Evolutionary conservation across 768 basidiomycete genomes (phyloP), one percentile per base, ranked within the genome.

Genomic region (Termitomyces sp.): DNA sequence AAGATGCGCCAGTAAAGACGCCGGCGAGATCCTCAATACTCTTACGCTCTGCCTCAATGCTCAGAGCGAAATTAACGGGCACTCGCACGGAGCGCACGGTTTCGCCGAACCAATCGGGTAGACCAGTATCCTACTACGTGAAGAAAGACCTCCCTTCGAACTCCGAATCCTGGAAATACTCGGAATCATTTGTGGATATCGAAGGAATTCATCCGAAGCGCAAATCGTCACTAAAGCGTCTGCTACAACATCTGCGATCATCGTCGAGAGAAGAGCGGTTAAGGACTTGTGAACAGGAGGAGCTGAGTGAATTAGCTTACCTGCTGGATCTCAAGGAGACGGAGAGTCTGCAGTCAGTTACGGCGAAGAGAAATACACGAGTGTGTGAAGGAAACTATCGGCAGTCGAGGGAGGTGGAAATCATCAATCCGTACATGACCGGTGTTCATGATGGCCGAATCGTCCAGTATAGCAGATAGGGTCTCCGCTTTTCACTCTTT

Each of bases 341-440:
- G 8, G 60, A 61, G 44, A 57, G 56, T 15, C 30, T 61, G 40
- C 54, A 57, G 28, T 53, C 55, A 5, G 60, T 59, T 21, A 22
- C 45, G 17, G 60, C 60, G 30, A 51, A 62, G 45, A 53, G 51
- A 46, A 48, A 53, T 37, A 38, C 38, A 37, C 51, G 41, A 24
- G 41, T 57, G 21, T 63, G 51, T 42, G 45, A 41, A 21, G 55
- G 54, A 38, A 48, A 35, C 19, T 41, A 50, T 52, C 24, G 57
- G 4, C 45, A 26, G 26, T 56, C 55, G 46, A 52, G 51, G n/a
- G 56, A 56, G 42, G 56, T 50, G 11, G 60, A 59, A 19, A 57
- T 60, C 9, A 38, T 63, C 44, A 56, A 63, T 54, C 58, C 60
- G 32, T 57, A 50, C 32, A 37, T 53, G 57, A 21, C 48, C 47